phyloP scores from a whole-genome alignment of 192 early-diverging fungal genomes.

The Gonapodya prolifera region DNA sequence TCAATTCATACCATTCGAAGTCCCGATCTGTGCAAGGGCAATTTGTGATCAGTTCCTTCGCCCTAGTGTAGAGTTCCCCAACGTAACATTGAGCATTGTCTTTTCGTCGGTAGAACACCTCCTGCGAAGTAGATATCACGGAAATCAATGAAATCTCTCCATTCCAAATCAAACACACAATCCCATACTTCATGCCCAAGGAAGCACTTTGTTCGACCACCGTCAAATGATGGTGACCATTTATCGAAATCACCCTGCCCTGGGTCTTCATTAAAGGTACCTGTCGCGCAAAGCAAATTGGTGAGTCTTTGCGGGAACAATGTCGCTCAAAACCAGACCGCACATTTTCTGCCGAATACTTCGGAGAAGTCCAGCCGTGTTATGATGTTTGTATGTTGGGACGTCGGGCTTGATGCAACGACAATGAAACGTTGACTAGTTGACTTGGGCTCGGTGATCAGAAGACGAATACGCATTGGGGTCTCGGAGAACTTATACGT shows the following conservation, averaged over 20 bases:
- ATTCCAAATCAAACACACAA: too few species aligned
- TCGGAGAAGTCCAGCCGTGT: slow-evolving; percentile 7
- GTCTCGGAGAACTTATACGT: slow-evolving; percentile 7
- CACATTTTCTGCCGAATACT: slow-evolving; percentile 1
- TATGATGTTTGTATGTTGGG: not conserved
- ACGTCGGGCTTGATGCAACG: not conserved
- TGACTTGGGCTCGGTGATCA: slow-evolving; percentile 8
- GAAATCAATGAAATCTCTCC: too few species aligned
- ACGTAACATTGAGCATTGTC: not conserved
- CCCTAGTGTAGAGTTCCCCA: not conserved
- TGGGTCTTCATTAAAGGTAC: not conserved
- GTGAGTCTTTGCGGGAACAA: not conserved
- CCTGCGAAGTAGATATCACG: too few species aligned
- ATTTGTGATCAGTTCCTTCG: not conserved
- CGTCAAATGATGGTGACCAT: slow-evolving; percentile 7
- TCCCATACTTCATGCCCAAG: slow-evolving; percentile 5
- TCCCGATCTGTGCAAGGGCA: not conserved
- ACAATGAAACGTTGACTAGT: slow-evolving; percentile 6
- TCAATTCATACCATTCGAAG: not conserved
- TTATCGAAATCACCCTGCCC: slow-evolving; percentile 5
- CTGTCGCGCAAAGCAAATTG: too few species aligned
- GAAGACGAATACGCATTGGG: not conserved
- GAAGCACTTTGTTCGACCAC: slow-evolving; percentile 1
- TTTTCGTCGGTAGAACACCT: not conserved
- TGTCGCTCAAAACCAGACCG: not conserved